Evolutionary conservation across 2,329 filamentous ascomycete species (phyloP).

Genomic region (Tolypocladium sp.): DNA sequence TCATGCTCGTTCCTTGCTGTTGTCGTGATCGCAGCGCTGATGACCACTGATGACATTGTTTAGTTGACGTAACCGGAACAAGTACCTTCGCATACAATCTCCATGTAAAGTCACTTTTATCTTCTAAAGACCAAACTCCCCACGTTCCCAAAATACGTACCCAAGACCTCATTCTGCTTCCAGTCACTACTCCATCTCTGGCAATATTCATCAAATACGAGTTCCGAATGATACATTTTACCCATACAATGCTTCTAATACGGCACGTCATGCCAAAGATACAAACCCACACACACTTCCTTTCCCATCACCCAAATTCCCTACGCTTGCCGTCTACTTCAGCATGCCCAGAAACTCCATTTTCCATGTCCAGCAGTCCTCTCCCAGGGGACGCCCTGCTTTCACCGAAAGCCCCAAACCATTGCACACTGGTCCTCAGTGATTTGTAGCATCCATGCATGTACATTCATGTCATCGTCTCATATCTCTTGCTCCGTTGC

Average conservation of each 20-base stretch:
- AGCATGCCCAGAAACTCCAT: background rate
- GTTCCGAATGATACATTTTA: background rate
- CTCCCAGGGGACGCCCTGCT: background rate
- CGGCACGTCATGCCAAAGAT: background rate
- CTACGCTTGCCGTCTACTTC: background rate
- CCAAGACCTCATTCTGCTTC: too few species aligned
- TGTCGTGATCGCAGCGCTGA: too few species aligned
- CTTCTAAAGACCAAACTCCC: too few species aligned
- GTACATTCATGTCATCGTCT: background rate
- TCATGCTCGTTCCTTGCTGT: too few species aligned
- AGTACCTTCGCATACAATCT: too few species aligned
- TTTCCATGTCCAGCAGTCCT: background rate
- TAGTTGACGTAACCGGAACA: too few species aligned
- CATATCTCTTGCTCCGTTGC: background rate
- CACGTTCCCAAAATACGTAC: too few species aligned
- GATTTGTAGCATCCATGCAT: background rate
- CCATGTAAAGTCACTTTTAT: too few species aligned
- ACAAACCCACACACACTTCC: background rate
- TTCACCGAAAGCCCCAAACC: background rate
- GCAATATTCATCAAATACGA: background rate
- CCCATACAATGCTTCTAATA: background rate
- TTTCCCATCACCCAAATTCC: background rate
- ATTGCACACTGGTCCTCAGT: background rate
- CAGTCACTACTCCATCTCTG: too few species aligned
- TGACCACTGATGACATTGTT: too few species aligned